Evolutionary conservation across 441 rosid genomes (phyloP), one percentile per base, ranked within the genome.

Genomic region (Syzygium syzygioides): DNA sequence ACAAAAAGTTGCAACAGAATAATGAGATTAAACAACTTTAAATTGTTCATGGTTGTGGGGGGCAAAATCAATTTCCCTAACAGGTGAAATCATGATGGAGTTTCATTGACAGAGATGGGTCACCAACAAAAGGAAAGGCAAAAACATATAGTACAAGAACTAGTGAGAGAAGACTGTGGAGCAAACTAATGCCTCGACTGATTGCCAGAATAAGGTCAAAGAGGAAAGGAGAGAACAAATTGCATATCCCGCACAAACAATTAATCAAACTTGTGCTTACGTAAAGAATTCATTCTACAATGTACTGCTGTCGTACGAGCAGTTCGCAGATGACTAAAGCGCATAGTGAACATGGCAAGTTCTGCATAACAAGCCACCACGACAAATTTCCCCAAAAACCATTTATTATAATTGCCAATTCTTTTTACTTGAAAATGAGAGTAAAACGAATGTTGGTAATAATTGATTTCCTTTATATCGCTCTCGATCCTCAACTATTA

Each of bases 41-140:
- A 87, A 90, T 86, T 89, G 76, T 91, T 90, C 76, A 83, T 92
- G 90, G 92, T 93, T 94, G 96, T 92, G 97, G 97, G 96, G 94
- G 94, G 88, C 97, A 95, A 94, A 94, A 97, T 95, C 97, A 93
- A 95, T 95, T 41, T 93, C 92, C 95, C 93, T 90, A 95, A 95
- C 96, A 91, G 94, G 92, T 92, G 89, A 95, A 37, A 94, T 94
- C 90, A 97, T 97, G 91, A 95, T 95, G 90, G 90, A 94, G 88
- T 93, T 91, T 86, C 91, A 86, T 92, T 93, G 96, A 96, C 85
- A 87, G 85, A 88, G 96, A 95, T 94, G 89, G 89, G 83, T 87
- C 95, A 92, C 92, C 95, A 91, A 91, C 89, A 87, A 88, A 52
- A 45, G 32, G 55, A 32, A 66, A 68, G 86, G 34, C 34, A 48